Evolutionary conservation across 2,329 filamentous ascomycete genomes (phyloP).

Genomic region (Ciborinia camelliae): DNA sequence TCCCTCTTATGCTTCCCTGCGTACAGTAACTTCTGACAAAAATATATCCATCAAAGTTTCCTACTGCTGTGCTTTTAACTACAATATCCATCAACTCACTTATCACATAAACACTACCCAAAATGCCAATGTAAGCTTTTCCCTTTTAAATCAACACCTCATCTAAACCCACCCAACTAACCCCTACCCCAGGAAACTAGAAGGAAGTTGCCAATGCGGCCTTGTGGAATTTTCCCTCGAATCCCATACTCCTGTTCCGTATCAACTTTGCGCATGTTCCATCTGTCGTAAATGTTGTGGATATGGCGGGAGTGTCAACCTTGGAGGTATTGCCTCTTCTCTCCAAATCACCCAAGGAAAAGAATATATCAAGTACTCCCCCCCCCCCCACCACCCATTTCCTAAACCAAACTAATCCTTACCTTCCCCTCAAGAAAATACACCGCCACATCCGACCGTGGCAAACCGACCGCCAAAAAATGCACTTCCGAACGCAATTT

Average conservation of each 20-base stretch:
- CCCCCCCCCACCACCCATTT: not conserved
- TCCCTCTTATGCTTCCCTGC: too few species aligned
- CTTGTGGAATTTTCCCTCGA: slow-evolving; percentile 45
- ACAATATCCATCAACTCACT: too few species aligned
- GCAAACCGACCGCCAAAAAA: slow-evolving; percentile 39
- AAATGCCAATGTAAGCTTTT: slow-evolving; percentile 17
- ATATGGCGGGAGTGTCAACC: slow-evolving; percentile 45
- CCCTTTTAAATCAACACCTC: not conserved
- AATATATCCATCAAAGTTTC: not conserved
- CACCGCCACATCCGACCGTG: slow-evolving; percentile 43
- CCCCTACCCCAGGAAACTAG: slow-evolving; percentile 40
- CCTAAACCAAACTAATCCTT: not conserved
- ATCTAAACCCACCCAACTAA: not conserved
- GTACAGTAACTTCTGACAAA: not conserved
- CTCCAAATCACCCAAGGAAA: slow-evolving; percentile 43
- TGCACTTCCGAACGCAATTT: slow-evolving; percentile 47
- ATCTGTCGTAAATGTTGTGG: slow-evolving; percentile 49
- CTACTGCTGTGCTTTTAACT: not conserved
- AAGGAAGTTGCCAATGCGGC: slow-evolving; percentile 49
- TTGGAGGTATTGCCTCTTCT: slow-evolving; percentile 44
- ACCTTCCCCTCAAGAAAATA: slow-evolving; percentile 44
- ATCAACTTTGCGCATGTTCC: slow-evolving; percentile 48
- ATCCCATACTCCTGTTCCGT: slow-evolving; percentile 47
- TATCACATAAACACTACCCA: not conserved
- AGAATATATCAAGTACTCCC: slow-evolving; percentile 44